Evolutionary conservation across 768 basidiomycete genomes (phyloP), one percentile per base, ranked within the genome.

Genomic region (Mrakia frigida): DNA sequence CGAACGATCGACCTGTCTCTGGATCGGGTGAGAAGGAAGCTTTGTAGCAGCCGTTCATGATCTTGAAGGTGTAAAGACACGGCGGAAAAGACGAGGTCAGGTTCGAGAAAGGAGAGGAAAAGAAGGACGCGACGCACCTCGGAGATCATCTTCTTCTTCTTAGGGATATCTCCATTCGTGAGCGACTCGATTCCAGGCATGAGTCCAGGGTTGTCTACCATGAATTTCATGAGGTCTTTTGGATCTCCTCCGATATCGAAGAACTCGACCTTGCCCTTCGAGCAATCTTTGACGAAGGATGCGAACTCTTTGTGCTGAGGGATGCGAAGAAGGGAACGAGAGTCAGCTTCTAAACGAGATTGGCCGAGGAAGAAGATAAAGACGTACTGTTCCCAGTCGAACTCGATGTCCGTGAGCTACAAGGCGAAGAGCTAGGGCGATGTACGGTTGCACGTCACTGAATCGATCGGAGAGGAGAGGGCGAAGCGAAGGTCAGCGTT

Each of bases 121-220:
- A 77, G 39, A 69, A n/a, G n/a, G 39, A 43, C 21, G 28, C n/a
- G 37, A 28, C 25, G n/a, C 23, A 21, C 46, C 46, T 81, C 46
- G n/a, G 37, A 13, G 2, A 74, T 14, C 73, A 74, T 74, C 39
- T 52, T 61, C 59, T 53, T 61, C 63, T 74, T 74, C 39, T 25
- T 65, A 14, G 35, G 35, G 14, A 72, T 72, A 37, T 72, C 70
- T n/a, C 70, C 89, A 77, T 89, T 89, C 0, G 84, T 87, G 21
- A 90, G 82, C 0, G 87, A 87, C 70, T 86, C 87, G 74, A 87
- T 82, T 0, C 88, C 88, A 23, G 89, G 89, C 69, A 90, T 85
- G 1, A 90, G 81, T 2, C 89, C 89, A 72, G 89, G 89, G 82
- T 90, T 90, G 81, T 88, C 88, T 65, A 90, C 89, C 89, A 90